A percentile compares a stretch with the other conserved stretches of the same genome.
These are phyloP conservation scores for Aspergillus sp. DNA, from an alignment of 2,329 filamentous ascomycete species.

Conservation along the genomic window DNA sequence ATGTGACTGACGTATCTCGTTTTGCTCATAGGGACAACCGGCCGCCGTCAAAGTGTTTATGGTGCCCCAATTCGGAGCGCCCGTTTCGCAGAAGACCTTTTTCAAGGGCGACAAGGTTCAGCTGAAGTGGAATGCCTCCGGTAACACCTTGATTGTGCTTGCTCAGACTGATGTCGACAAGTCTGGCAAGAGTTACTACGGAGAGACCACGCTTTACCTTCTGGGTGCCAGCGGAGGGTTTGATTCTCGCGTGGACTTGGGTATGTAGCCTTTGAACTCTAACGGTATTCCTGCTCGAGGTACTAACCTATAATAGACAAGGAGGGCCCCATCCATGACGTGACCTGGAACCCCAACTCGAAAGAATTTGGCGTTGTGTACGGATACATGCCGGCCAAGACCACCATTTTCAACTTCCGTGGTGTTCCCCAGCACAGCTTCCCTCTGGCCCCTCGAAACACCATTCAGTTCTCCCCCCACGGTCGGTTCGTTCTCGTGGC, in stretches of 20 bases:
- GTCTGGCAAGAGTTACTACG: conserved; percentile 98
- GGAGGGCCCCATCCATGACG: conserved; percentile 96
- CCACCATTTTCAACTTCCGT: conserved; percentile 92
- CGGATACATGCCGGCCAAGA: conserved; percentile 98
- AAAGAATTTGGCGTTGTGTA: conserved; percentile 98
- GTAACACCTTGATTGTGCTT: conserved; percentile 88
- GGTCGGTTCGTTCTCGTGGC: conserved; percentile 91
- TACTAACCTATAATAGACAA: conserved; percentile 62
- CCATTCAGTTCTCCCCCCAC: conserved; percentile 89
- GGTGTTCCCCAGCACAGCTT: conserved; percentile 83
- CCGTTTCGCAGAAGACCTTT: conserved; percentile 96
- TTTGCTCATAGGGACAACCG: conserved; percentile 71
- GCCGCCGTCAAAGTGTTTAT: conserved; percentile 93
- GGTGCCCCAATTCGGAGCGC: conserved; percentile 77
- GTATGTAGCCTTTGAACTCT: conserved; percentile 35
- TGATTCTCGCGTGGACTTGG: conserved; percentile 82
- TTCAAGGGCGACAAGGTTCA: conserved; percentile 99
- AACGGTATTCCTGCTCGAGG: not conserved
- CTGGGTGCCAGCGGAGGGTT: conserved; percentile 88
- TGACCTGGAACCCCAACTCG: conserved; percentile 96
- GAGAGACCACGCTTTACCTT: conserved; percentile 95
- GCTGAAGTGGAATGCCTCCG: conserved; percentile 93
- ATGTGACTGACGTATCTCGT: not conserved
- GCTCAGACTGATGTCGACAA: conserved; percentile 98
- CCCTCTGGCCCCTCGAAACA: conserved; percentile 85